Base-by-base conservation (phyloP, 768 basidiomycete genomes). In the Sporobolomyces roseus region DNA sequence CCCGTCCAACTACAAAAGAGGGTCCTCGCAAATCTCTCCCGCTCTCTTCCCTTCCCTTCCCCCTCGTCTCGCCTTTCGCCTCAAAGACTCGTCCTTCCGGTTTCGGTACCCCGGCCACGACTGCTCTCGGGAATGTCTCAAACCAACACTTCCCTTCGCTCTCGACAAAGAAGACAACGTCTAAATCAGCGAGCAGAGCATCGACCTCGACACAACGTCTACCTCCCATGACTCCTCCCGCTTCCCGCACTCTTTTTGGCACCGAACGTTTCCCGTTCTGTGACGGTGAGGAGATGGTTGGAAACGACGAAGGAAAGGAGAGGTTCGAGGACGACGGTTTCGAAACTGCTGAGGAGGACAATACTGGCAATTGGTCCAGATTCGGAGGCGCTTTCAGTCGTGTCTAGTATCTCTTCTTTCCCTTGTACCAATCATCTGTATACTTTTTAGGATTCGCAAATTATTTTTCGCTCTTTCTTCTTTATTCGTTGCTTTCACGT, bases 61-160 rank as follows among this genome's bases (percentile, higher is more conserved):
- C 70, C 2, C 27, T 71, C 65, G 61, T 66, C 50, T 66, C 65
- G 6, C 70, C 70, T 9, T 70, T 62, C 54, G 30, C 35, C 30
- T 58, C 32, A 58, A 25, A 36, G 35, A 16, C 36, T 38, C 21
- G 33, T 32, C 27, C 49, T 6, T 21, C 49, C 7, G 17, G n/a
- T 50, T 25, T 14, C 41, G 56, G 23, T 33, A 58, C 38, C 7
- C 36, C 50, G 1, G 12, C 61, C 7, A 43, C 49, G 30, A 43
- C 49, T 2, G 17, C 46, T 17, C 36, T 65, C 25, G 63, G 54
- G 30, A 58, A 54, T 36, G 19, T 46, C n/a, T 50, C 55, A n/a
- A 49, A 55, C 48, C 50, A 63, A n/a, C 25, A 36, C 27, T 51
- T 30, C 25, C 1, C 32, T 32, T 51, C 38, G 12, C 25, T 10